A percentile compares a stretch with the other conserved stretches of the same genome.
These are phyloP conservation scores for Striga asiatica DNA, from an alignment of 257 asterid genomes.

Conservation along the genomic window DNA sequence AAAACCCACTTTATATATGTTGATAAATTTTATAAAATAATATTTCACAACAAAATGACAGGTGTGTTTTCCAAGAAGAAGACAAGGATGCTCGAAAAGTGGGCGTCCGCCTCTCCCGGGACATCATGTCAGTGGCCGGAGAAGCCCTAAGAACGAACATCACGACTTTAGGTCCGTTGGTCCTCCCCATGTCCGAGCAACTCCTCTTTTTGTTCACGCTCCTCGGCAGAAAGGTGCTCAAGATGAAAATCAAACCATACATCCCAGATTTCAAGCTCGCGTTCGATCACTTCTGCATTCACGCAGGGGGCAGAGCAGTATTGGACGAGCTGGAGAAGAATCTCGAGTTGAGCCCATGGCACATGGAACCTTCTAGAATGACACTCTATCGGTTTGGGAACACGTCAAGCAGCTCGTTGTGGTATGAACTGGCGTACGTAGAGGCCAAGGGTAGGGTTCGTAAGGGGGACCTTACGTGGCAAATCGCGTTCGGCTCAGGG, in stretches of 20 bases:
- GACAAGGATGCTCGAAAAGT: constrained; percentile 17
- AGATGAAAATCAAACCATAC: neutral
- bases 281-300: constrained; percentile 1
- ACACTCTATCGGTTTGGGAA: neutral
- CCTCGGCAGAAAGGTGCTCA: neutral
- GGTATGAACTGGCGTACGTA: neutral
- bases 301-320: neutral
- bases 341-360: neutral
- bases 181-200: constrained; percentile 4
- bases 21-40: too few relatives aligned
- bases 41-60: neutral
- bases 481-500: constrained; percentile 1
- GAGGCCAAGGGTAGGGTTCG: neutral
- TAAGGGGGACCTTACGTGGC: neutral
- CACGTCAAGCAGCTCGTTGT: neutral
- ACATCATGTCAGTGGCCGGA: neutral
- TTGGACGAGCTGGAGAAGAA: neutral
- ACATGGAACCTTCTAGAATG: neutral
- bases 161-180: neutral
- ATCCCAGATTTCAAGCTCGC: constrained; percentile 4
- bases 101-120: neutral
- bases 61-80: constrained; percentile 44
- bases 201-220: neutral
- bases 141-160: neutral
- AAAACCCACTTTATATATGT: too few relatives aligned